Evolutionary conservation across 805 yeast species (phyloP).

Genomic region (Teunomyces gatunensis): DNA sequence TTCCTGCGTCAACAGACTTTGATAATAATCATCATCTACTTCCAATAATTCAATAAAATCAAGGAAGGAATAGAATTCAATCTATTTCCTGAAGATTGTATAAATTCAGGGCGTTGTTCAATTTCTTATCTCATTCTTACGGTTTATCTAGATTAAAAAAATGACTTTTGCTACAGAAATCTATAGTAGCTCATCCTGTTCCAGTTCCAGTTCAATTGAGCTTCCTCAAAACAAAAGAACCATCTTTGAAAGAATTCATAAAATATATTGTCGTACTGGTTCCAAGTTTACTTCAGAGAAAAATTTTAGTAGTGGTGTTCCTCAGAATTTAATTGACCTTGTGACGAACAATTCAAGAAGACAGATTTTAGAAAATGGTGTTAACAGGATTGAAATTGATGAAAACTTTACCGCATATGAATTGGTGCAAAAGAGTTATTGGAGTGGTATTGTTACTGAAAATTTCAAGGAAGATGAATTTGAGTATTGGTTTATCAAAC

Average conservation of each 20-base stretch:
- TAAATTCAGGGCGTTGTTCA: background rate
- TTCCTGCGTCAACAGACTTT: background rate
- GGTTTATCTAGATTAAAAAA: background rate
- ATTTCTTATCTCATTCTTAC: background rate
- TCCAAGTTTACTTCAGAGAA: slow-evolving; percentile 12
- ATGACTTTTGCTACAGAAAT: background rate
- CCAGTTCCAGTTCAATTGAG: slow-evolving; percentile 4
- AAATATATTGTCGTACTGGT: slow-evolving; percentile 24
- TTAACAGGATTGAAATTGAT: slow-evolving; percentile 3
- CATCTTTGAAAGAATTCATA: slow-evolving; percentile 25
- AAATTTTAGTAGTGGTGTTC: slow-evolving; percentile 3
- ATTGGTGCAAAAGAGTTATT: slow-evolving; percentile 8
- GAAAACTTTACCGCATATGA: slow-evolving; percentile 19
- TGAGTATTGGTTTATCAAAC: slow-evolving; percentile 33
- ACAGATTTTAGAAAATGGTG: background rate
- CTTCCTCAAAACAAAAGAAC: slow-evolving; percentile 10
- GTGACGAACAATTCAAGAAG: background rate
- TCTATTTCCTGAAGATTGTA: background rate
- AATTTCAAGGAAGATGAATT: slow-evolving; percentile 19
- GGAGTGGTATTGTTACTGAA: slow-evolving; percentile 32
- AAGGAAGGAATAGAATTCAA: background rate
- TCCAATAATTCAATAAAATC: background rate
- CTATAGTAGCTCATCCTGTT: slow-evolving; percentile 3
- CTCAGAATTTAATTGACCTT: background rate
- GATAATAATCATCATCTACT: background rate